Evolutionary conservation across 108 stramenopile species (phyloP), one percentile per base, ranked within the genome.

Genomic region (Skeletonema tropicum): DNA sequence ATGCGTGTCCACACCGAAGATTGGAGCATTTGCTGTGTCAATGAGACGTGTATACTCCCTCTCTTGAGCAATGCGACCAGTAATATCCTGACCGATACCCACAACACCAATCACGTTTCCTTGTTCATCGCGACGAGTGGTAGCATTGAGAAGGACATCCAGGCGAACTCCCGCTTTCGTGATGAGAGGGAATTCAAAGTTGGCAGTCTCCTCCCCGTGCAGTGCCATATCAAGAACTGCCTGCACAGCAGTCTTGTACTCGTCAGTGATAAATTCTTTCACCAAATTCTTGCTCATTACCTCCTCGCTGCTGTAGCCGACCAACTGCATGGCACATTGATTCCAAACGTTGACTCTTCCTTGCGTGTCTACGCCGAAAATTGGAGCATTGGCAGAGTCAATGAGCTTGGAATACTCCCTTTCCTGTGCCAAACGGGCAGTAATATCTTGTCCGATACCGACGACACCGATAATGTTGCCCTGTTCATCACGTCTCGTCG

Each of bases 361-460:
- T 49, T 89, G 75, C 7, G 60, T 73, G 71, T 90, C 90, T 52
- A 94, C 84, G 8, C 93, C 93, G 69, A 94, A 94, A 25, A 94
- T 90, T 2, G 93, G 93, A 13, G 90, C 93, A 70, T 94, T 94
- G 1, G 90, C 90, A 13, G 86, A 84, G 48, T 94, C 93, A 65
- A 91, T 90, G 8, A 94, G 70, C 64, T 90, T 87, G 9, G 87
- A 68, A 38, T 89, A 78, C 68, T 91, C 92, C 33, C 83, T 38
- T 38, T 80, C 79, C 60, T 80, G 79, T 2, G 79, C 79, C 49
- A 80, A 61, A 31, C 79, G 79, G 25, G 86, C 92, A 11, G 92
- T 93, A 32, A 93, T 88, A 73, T 92, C 92, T 71, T 93, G 92
- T 3, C 76, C 81, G 12, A 82, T 82, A 29, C 81, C 81, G 6